Evolutionary conservation across 83 land plant genomes (phyloP), one percentile per base, ranked within the genome.

Genomic region (Picea mariana): DNA sequence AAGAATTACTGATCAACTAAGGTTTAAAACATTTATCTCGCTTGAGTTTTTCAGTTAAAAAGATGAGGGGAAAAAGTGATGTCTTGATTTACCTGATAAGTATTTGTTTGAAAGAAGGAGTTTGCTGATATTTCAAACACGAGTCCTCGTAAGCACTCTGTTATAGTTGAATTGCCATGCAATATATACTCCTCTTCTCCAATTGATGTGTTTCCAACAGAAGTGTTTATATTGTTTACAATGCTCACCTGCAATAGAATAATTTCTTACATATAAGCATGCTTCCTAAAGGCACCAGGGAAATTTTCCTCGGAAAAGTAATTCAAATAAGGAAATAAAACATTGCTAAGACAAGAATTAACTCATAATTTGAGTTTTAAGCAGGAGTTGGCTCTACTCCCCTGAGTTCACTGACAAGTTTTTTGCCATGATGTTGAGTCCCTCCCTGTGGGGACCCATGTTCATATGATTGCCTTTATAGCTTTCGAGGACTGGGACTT

Each of bases 41-140:
- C 47, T 47, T 17, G 21, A 71, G 42, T 27, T 40, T 40, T 71
- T 6, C 21, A 71, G 75, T 71, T 5, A 73, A 17, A 73, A 44
- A 20, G 20, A 73, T 9, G 15, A 44, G 47, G 24, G 24, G 47
- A 73, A 73, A 73, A 73, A 44, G 24, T 44, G 58, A 47, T 21
- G 9, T 52, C 58, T 44, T 52, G 58, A 52, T n/a, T 44, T 84
- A 93, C 99, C 97, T 95, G 99, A 12, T 84, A 79, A 62, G 98
- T 88, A 82, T 96, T 96, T 59, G 99, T 96, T 86, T 95, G 98
- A 83, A 96, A 96, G 85, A 96, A 96, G 71, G 99, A 96, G 82
- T 96, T 96, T 16, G 99, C 99, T 62, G 99, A 96, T 77, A 96
- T 95, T 84, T 95, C 93, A 78, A 96, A 96, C 2, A 86, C 84